Percentiles rank a stretch among this genome's conserved stretches.
These are phyloP conservation scores for Citrullus colocynthis DNA, from an alignment of 306 rosid species.

Conservation along the genomic window DNA sequence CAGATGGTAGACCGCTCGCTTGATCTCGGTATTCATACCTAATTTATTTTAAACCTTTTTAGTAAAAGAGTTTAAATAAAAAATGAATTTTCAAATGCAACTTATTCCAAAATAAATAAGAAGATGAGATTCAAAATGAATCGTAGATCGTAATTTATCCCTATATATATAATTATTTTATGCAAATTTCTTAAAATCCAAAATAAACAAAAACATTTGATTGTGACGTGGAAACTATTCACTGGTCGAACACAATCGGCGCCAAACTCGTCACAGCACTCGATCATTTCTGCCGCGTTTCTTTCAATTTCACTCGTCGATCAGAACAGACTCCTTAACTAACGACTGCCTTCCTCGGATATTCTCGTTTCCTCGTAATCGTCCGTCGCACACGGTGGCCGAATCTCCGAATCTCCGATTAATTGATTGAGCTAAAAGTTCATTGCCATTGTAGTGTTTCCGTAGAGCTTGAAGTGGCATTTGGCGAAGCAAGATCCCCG, in stretches of 20 bases:
- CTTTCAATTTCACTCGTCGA: constrained; percentile 4
- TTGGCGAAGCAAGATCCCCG: not conserved
- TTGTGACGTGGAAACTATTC: not conserved
- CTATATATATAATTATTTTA: too few relatives aligned
- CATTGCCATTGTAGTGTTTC: not conserved
- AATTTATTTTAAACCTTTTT: too few relatives aligned
- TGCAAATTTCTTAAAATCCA: not conserved
- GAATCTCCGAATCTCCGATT: not conserved
- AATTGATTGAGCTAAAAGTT: not conserved
- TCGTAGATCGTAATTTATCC: too few relatives aligned
- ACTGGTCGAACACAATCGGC: not conserved
- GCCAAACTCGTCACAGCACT: not conserved
- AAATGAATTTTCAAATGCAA: too few relatives aligned
- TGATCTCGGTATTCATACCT: too few relatives aligned
- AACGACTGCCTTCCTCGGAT: constrained; percentile 2
- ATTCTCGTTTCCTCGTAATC: not conserved
- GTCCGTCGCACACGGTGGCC: not conserved
- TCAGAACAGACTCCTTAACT: not conserved
- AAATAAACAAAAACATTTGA: too few relatives aligned
- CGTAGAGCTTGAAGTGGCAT: not conserved
- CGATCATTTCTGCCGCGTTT: not conserved
- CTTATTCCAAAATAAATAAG: too few relatives aligned
- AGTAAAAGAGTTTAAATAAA: too few relatives aligned
- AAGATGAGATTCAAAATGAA: too few relatives aligned
- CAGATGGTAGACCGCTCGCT: too few relatives aligned